phyloP scores from a whole-genome alignment of 192 early-diverging fungal genomes.

The Rhizophlyctis rosea region DNA sequence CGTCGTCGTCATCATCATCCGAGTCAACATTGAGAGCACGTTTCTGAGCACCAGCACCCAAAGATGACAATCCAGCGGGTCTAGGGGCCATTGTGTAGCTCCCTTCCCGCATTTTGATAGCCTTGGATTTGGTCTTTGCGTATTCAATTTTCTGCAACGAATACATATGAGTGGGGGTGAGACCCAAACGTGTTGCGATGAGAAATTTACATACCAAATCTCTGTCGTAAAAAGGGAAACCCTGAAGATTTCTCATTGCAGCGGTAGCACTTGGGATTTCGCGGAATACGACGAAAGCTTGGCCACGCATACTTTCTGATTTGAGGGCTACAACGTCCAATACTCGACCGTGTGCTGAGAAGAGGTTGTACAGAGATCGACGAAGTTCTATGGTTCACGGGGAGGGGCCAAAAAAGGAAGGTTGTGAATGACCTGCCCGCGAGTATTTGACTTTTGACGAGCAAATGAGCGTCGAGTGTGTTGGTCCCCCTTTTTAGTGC shows the following conservation, averaged over 20 bases:
- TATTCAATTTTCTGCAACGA: slow-evolving; percentile 65
- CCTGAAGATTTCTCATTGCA: slow-evolving; percentile 83
- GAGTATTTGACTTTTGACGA: slow-evolving; percentile 42
- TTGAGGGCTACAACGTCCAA: slow-evolving; percentile 83
- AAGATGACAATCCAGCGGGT: not conserved
- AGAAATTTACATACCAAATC: slow-evolving; percentile 65
- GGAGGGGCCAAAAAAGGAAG: not conserved
- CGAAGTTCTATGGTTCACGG: slow-evolving; percentile 53
- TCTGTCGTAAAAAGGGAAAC: slow-evolving; percentile 80
- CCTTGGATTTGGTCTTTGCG: slow-evolving; percentile 73
- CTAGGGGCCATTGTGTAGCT: slow-evolving; percentile 32
- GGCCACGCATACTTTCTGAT: slow-evolving; percentile 82
- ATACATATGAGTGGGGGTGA: not conserved
- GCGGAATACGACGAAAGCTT: slow-evolving; percentile 89
- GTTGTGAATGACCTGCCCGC: not conserved
- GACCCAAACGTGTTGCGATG: slow-evolving; percentile 13
- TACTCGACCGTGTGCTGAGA: slow-evolving; percentile 81
- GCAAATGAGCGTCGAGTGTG: slow-evolving; percentile 22
- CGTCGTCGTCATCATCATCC: slow-evolving; percentile 23
- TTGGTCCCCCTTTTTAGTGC: slow-evolving; percentile 17
- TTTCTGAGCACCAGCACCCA: slow-evolving; percentile 7
- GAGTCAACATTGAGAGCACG: slow-evolving; percentile 24
- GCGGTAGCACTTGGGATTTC: slow-evolving; percentile 82
- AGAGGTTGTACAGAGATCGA: slow-evolving; percentile 73
- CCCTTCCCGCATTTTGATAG: slow-evolving; percentile 67